Base-by-base conservation (phyloP, 331 rosid genomes). In the Pyracantha coccinea region DNA sequence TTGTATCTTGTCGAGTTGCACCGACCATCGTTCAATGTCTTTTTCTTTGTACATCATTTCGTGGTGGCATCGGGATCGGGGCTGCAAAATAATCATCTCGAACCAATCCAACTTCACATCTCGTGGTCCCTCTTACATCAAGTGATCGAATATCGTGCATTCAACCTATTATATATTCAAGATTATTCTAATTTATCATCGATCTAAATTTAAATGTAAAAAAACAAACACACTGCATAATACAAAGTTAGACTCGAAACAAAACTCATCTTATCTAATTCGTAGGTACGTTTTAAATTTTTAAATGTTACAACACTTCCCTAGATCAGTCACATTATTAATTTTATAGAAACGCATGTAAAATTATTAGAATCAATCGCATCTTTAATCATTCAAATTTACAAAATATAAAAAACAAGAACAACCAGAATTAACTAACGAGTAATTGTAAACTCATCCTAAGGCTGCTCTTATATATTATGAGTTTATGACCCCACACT, bases 41-140 rank as follows among this genome's bases (percentile, higher is more conserved):
- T 38, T 38, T 38, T 38, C 4, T 38, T 38, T 2, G 44, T 38
- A 9, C 44, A 38, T 38, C 44, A 9, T 9, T 9, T 38, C 13
- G 44, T 38, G 44, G 44, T 38, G 13, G 44, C 44, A 38, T 38
- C 44, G 3, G 47, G 29, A 59, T 20, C 59, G 35, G 75, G 28
- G 60, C 21, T 57, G 44, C 62, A 69, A 77, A 68, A 38, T 29
- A 77, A 41, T 44, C 75, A 8, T 28, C 75, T 14, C 74, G n/a
- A 68, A 60, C 71, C 47, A 38, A 9, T 38, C 75, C 74, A 31
- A 24, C 53, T 50, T 24, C 64, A 58, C 64, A 47, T 29, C 75
- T 27, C 29, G 61, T 29, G 74, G 69, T 41, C 75, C 69, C 21
- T 7, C 47, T 53, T 8, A 53, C 45, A 21, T 69, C 41, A 44